Base-by-base conservation (phyloP, 495 filamentous ascomycete genomes). In the Podospora pseudoanserina region DNA sequence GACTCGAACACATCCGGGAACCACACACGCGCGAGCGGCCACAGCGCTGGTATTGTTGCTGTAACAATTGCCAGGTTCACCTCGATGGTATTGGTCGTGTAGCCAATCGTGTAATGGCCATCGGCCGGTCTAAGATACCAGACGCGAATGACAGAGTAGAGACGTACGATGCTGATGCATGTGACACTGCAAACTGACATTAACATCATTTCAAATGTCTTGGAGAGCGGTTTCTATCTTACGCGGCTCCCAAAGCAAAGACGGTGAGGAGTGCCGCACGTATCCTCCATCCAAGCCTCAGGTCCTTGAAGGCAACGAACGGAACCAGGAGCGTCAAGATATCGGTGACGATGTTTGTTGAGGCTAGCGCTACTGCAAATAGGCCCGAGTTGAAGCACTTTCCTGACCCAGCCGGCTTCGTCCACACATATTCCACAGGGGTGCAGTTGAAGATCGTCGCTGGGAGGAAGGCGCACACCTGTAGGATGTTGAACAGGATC, bases 401-500 rank as follows among this genome's bases (percentile, higher is more conserved):
- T 1, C 82, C 84, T 0, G 70, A 65, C 0, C 78, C 44, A 0
- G 70, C 65, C 2, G 67, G 63, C 26, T 79, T 61, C 39, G 39
- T 49, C 82, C 81, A 86, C 61, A 78, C 77, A 58, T 70, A 79
- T 3, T 75, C 68, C 27, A 86, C 70, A 1, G 85, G 84, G 0
- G 68, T 74, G 70, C 85, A 87, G 72, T 88, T 86, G 68, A 88
- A 83, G 58, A 89, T 76, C 55, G 81, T 83, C 39, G 79, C 81
- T n/a, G 86, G 73, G 28, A 87, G 80, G 15, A 86, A 80, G 6
- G 81, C 75, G 64, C 86, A 68, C 64, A 85, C 81, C 32, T 86
- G 79, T 0, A 72, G 75, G 5, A 85, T 66, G 55, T 83, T 84
- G 65, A 88, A 76, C 9, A 69, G 67, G 56, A 86, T 82, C 66